phyloP scores from a whole-genome alignment of 176 grass and related monocot species.

The Canna indica region DNA sequence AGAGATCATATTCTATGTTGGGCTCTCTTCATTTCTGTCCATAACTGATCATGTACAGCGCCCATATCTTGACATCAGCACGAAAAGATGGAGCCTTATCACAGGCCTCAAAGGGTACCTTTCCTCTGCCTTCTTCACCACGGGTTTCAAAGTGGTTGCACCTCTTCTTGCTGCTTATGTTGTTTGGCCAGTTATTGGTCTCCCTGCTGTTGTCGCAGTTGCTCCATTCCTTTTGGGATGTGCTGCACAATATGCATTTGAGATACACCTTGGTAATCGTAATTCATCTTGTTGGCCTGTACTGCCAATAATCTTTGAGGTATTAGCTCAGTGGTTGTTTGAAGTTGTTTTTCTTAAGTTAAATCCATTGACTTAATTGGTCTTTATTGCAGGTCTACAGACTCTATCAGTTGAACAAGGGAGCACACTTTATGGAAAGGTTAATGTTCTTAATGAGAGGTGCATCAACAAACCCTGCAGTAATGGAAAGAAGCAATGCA shows the following conservation, averaged over 20 bases:
- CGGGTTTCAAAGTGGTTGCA: constrained; percentile 32
- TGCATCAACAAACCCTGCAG: neutral
- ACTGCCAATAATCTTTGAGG: constrained; percentile 36
- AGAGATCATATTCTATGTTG: constrained; percentile 22
- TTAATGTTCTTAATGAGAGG: constrained; percentile 23
- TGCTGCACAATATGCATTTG: constrained; percentile 30
- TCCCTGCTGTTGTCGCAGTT: constrained; percentile 22
- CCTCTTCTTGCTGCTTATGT: constrained; percentile 25
- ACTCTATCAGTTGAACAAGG: constrained; percentile 35
- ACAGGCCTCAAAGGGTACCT: constrained; percentile 29
- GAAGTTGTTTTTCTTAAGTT: neutral
- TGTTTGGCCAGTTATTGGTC: constrained; percentile 32
- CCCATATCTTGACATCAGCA: constrained; percentile 20
- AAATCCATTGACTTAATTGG: neutral
- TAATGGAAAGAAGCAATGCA: constrained; percentile 21
- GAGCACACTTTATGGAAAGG: constrained; percentile 32
- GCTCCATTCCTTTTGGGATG: constrained; percentile 32
- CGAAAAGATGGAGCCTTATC: constrained; percentile 26
- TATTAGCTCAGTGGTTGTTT: neutral
- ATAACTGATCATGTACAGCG: constrained; percentile 13
- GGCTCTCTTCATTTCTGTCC: constrained; percentile 19
- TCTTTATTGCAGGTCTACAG: constrained; percentile 24
- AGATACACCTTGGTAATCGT: constrained; percentile 13
- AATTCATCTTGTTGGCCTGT: constrained; percentile 34
- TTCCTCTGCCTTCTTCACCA: constrained; percentile 29